A percentile compares a stretch with the other conserved stretches of the same genome.
Evolutionary conservation across 805 yeast species (phyloP).

Genomic region (Zygotorulaspora chibaensis): DNA sequence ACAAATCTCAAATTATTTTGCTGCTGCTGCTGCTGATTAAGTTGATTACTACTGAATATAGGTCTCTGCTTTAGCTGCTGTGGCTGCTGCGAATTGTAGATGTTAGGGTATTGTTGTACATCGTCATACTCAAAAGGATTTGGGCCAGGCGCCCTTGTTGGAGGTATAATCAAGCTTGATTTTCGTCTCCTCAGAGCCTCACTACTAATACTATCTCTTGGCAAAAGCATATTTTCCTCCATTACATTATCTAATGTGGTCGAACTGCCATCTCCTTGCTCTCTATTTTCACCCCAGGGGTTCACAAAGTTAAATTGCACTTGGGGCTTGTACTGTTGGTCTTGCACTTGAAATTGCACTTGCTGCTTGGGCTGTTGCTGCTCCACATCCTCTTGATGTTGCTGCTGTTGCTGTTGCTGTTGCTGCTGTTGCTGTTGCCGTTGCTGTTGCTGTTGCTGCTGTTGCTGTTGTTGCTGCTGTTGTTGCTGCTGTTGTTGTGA

Average conservation of each 20-base stretch:
- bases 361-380: constrained; percentile 9
- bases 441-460: constrained; percentile 5
- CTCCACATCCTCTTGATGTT: constrained; percentile 5
- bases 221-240: constrained; percentile 5
- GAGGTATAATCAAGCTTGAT: constrained; percentile 39
- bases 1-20: constrained; percentile 19
- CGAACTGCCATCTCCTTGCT: constrained; percentile 1
- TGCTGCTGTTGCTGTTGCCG: too few relatives aligned
- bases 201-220: constrained; percentile 7
- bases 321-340: constrained; percentile 10
- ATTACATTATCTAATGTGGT: constrained; percentile 1
- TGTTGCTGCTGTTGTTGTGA: constrained; percentile 7
- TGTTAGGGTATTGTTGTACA: constrained; percentile 11
- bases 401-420: constrained; percentile 7
- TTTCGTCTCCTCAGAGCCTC: constrained; percentile 28
- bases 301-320: constrained; percentile 20
- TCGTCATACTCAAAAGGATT: constrained; percentile 36
- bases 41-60: constrained; percentile 8
- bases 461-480: too few relatives aligned
- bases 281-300: constrained; percentile 22
- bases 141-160: constrained; percentile 44
- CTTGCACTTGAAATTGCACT: constrained; percentile 5
- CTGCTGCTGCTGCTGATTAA: constrained; percentile 10
- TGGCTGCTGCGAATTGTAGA: constrained; percentile 15
- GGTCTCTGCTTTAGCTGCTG: constrained; percentile 8